Conservation (phyloP, 306 rosid species). For the Ochetophila trinervis region DNA sequence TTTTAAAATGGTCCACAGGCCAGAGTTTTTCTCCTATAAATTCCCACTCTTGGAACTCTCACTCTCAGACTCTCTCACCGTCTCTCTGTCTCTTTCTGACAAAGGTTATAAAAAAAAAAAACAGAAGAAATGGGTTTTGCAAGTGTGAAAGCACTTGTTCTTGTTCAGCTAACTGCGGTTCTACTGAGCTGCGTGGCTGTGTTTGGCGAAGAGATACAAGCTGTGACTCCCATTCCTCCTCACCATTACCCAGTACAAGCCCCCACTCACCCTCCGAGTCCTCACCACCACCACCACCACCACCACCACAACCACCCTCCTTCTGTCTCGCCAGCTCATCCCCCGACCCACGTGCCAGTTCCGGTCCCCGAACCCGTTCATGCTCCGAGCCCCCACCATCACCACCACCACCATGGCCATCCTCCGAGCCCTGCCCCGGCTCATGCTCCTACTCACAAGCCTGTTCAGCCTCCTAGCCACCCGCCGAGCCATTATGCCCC, state of each 20-base stretch:
- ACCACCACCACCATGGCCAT: slow-evolving; percentile 15
- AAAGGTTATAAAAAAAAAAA: background rate
- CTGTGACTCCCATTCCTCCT: slow-evolving; percentile 31
- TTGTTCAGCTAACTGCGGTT: slow-evolving; percentile 16
- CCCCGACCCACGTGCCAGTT: slow-evolving; percentile 9
- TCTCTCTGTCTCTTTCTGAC: background rate
- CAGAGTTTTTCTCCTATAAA: too few species aligned
- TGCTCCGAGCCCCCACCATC: slow-evolving; percentile 7
- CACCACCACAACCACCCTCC: slow-evolving; percentile 30
- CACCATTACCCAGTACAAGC: slow-evolving; percentile 19
- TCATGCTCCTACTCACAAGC: slow-evolving; percentile 25
- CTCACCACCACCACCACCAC: slow-evolving; percentile 26
- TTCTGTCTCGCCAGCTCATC: slow-evolving; percentile 19
- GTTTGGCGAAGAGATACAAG: slow-evolving; percentile 5
- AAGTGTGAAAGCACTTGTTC: background rate
- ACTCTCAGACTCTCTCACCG: background rate
- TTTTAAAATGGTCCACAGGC: too few species aligned
- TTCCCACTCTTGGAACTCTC: background rate
- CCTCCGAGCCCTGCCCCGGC: slow-evolving; percentile 17
- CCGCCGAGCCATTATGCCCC: slow-evolving; percentile 18
- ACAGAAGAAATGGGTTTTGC: slow-evolving; percentile 16
- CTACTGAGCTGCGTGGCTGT: slow-evolving; percentile 25
- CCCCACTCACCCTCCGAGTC: slow-evolving; percentile 22
- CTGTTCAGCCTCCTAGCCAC: slow-evolving; percentile 12
- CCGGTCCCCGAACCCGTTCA: slow-evolving; percentile 19